phyloP scores from a whole-genome alignment of 768 basidiomycete genomes.

The Russula lepida region DNA sequence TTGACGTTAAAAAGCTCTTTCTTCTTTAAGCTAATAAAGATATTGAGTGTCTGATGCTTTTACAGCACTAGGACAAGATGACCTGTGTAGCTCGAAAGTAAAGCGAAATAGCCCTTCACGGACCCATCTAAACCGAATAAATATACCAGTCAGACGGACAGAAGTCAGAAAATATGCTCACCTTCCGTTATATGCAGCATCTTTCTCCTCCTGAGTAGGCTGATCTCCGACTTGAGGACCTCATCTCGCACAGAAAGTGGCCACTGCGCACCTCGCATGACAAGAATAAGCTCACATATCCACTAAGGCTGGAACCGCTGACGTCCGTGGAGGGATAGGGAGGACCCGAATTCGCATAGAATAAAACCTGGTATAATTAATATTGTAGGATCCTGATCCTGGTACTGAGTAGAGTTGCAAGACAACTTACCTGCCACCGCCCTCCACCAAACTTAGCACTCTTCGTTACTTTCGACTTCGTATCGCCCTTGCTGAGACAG shows the following conservation, averaged over 20 bases:
- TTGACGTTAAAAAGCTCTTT: slow-evolving; percentile 51
- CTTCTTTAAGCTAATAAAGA: slow-evolving; percentile 35
- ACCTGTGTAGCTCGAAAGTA: slow-evolving; percentile 75
- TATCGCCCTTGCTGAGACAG: slow-evolving; percentile 50
- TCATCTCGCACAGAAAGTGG: background rate
- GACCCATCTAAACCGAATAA: slow-evolving; percentile 50
- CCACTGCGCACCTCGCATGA: slow-evolving; percentile 60
- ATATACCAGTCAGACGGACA: background rate
- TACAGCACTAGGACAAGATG: slow-evolving; percentile 12
- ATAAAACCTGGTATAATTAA: slow-evolving; percentile 53
- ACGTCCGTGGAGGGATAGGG: slow-evolving; percentile 23
- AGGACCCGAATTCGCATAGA: slow-evolving; percentile 75
- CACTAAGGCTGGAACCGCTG: slow-evolving; percentile 39
- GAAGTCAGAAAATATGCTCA: slow-evolving; percentile 19
- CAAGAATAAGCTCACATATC: slow-evolving; percentile 68
- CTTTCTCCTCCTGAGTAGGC: slow-evolving; percentile 74
- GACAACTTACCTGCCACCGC: slow-evolving; percentile 53
- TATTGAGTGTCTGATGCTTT: background rate
- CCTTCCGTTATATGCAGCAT: slow-evolving; percentile 55
- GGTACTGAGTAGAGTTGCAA: slow-evolving; percentile 13
- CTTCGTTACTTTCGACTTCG: slow-evolving; percentile 70
- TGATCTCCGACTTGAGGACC: slow-evolving; percentile 25
- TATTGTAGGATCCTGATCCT: too few species aligned
- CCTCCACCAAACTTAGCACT: slow-evolving; percentile 71
- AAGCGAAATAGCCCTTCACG: slow-evolving; percentile 82